These are phyloP conservation scores for Cystobasidium slooffiae DNA, from an alignment of 1,284 basidiomycete species.

Conservation along the genomic window DNA sequence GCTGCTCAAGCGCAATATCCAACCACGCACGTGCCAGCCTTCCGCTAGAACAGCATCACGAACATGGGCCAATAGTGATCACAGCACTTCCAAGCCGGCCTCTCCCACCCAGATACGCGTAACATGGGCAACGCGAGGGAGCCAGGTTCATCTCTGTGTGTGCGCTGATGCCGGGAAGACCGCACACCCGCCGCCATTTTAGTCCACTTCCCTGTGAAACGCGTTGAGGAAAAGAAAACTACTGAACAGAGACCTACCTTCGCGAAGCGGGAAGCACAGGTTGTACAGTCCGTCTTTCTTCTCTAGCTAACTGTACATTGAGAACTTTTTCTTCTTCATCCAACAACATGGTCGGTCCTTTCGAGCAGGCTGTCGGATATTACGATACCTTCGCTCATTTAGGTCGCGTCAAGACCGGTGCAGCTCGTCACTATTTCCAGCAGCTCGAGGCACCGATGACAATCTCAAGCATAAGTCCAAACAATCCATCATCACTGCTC, in stretches of 20 bases:
- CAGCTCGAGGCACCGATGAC: background rate
- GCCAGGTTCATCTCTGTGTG: background rate
- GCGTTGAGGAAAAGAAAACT: conserved; percentile 11
- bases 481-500: background rate
- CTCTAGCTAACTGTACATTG: background rate
- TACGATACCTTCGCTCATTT: background rate
- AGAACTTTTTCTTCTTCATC: background rate
- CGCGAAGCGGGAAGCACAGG: too few species aligned
- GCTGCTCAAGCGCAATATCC: background rate
- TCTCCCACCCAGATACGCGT: too few species aligned
- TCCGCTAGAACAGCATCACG: background rate
- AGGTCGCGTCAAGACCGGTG: background rate
- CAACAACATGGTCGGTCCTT: conserved; percentile 1
- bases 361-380: conserved; percentile 4
- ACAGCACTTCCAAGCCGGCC: background rate
- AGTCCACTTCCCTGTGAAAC: background rate
- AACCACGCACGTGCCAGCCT: conserved; percentile 1
- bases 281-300: background rate
- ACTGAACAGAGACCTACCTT: too few species aligned
- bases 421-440: background rate
- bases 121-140: background rate
- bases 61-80: conserved; percentile 5
- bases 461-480: background rate
- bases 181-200: background rate
- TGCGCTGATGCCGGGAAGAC: conserved; percentile 5